Evolutionary conservation across 768 basidiomycete genomes (phyloP), one percentile per base, ranked within the genome.

Genomic region (Leccinum incarnatum): DNA sequence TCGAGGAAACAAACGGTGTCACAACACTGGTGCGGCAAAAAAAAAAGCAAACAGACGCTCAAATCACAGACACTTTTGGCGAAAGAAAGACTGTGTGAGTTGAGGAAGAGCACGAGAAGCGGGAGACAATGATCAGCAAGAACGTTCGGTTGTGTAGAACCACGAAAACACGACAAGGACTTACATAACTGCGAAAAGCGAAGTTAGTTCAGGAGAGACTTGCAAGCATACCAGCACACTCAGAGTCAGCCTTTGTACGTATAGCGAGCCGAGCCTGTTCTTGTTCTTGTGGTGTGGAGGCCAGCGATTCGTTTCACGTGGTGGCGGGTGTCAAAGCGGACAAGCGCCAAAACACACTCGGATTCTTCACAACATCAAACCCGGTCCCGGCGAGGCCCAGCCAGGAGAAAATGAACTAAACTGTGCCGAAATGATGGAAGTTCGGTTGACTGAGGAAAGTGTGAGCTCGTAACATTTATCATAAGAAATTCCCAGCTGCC

Each of bases 1-100:
- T 64, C 59, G 59, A 67, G 51, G 62, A 69, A 50, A 67, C 50
- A 62, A 59, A 58, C 25, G 55, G 57, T 59, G 62, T 53, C 42
- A 45, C 42, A 19, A 5, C 10, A 54, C 64, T 68, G 53, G 65
- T 53, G 61, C 50, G 23, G 60, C 62, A 63, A 19, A 45, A 45
- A 70, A 71, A 70, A 71, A 47, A 60, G 68, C 65, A 74, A 66
- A 72, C 67, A 73, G 68, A 72, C 51, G 67, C 60, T 73, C 63
- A 69, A 67, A 68, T 64, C 69, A 72, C 63, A 64, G 67, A 67
- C 62, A 67, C 62, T 61, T 53, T 65, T n/a, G 42, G 19, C 29
- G 47, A 60, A 61, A 50, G 58, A 54, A 65, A 37, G 55, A 69
- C 62, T 52, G 62, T 57, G 58, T 55, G 67, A 61, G 45, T 56